Conservation (phyloP, 148 eudicot genomes). For the Camellia granthamiana region DNA sequence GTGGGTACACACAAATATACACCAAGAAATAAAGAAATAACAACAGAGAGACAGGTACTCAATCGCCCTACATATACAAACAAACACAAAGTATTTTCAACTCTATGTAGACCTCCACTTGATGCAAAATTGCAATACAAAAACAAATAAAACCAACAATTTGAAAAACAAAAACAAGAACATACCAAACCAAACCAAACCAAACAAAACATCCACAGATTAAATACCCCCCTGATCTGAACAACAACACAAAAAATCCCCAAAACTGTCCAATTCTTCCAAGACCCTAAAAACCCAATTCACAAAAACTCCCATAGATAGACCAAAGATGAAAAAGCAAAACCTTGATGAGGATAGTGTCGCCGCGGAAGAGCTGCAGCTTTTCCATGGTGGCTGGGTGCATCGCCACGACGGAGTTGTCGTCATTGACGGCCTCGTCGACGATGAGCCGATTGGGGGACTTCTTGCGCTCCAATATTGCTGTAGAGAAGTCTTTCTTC, state of each 20-base stretch:
- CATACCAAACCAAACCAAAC: neutral
- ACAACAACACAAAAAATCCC: neutral
- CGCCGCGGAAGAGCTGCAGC: constrained; percentile 31
- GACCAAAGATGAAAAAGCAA: neutral
- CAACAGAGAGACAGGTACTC: too few relatives aligned
- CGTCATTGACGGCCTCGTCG: constrained; percentile 36
- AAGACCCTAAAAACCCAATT: neutral
- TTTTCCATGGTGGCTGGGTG: constrained; percentile 39
- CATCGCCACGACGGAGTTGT: constrained; percentile 35
- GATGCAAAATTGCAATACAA: too few relatives aligned
- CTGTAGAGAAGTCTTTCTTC: constrained; percentile 27
- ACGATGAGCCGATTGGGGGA: constrained; percentile 31
- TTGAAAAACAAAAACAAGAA: neutral
- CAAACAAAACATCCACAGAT: neutral
- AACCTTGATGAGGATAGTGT: constrained; percentile 31
- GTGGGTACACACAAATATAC: too few relatives aligned
- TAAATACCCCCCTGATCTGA: neutral
- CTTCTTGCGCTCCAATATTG: constrained; percentile 35
- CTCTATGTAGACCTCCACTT: too few relatives aligned
- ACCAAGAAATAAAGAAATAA: too few relatives aligned
- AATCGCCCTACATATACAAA: too few relatives aligned
- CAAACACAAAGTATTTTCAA: too few relatives aligned
- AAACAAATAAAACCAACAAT: neutral
- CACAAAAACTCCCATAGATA: neutral
- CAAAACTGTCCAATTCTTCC: too few relatives aligned